These are phyloP conservation scores for Kondoa subrosea DNA, from an alignment of 768 basidiomycete species.

Conservation along the genomic window DNA sequence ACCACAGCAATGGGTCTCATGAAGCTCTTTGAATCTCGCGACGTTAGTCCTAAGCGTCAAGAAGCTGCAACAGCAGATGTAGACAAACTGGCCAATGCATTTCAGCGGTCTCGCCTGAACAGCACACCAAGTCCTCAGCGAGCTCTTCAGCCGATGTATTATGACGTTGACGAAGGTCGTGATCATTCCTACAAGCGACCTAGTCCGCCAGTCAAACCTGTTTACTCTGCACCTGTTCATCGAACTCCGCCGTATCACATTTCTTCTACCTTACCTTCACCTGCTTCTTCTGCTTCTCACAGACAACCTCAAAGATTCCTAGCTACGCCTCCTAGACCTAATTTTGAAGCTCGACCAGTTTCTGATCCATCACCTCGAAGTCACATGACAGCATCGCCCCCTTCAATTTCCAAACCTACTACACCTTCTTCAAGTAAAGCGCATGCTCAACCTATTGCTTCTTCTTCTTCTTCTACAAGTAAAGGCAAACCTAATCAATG, in stretches of 20 bases:
- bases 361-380: neutral
- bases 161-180: neutral
- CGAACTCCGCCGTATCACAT: too few relatives aligned
- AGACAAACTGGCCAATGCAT: neutral
- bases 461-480: neutral
- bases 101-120: neutral
- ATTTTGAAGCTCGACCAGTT: neutral
- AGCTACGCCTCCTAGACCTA: constrained; percentile 1
- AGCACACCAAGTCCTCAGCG: neutral
- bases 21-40: neutral
- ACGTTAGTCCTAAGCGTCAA: neutral
- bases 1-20: neutral
- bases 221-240: too few relatives aligned
- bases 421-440: too few relatives aligned
- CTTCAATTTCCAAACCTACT: too few relatives aligned
- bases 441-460: neutral
- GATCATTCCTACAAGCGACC: neutral
- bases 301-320: neutral
- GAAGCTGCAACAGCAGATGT: neutral
- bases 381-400: too few relatives aligned
- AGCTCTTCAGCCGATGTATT: neutral
- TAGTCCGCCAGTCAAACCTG: too few relatives aligned
- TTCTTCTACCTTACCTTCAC: too few relatives aligned
- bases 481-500: constrained; percentile 15
- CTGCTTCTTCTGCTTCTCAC: neutral